Evolutionary conservation across 805 yeast genomes (phyloP).

Genomic region (Priceomyces carsonii): DNA sequence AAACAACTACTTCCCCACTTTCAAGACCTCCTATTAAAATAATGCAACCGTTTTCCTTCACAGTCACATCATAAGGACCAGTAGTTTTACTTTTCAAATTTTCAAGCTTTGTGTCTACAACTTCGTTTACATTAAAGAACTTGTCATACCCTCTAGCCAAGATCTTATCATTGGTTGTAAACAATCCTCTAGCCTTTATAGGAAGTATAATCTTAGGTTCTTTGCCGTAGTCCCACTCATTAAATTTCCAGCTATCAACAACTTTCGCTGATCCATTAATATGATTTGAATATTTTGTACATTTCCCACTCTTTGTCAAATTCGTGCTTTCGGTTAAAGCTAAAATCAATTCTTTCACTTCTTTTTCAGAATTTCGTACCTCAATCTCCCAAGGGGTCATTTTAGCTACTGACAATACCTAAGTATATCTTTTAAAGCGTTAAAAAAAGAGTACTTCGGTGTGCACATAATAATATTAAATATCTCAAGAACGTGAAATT

Average conservation of each 20-base stretch:
- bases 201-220: conserved; percentile 55
- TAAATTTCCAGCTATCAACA: conserved; percentile 69
- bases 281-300: conserved; percentile 15
- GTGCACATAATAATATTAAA: too few relatives aligned
- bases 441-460: too few relatives aligned
- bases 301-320: conserved; percentile 21
- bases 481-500: too few relatives aligned
- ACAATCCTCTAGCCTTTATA: conserved; percentile 79
- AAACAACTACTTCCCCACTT: conserved; percentile 78
- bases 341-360: conserved; percentile 17
- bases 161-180: conserved; percentile 52
- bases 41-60: conserved; percentile 94
- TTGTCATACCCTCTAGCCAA: conserved; percentile 90
- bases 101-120: conserved; percentile 49
- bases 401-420: too few relatives aligned
- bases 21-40: conserved; percentile 75
- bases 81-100: conserved; percentile 43
- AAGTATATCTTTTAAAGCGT: too few relatives aligned
- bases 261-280: conserved; percentile 8
- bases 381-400: too few relatives aligned
- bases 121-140: conserved; percentile 82
- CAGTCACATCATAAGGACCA: conserved; percentile 81
- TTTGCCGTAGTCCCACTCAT: conserved; percentile 83
- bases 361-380: conserved; percentile 16
- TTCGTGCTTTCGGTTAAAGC: conserved; percentile 14